These are phyloP conservation scores for Takakia lepidozioides DNA, from an alignment of 225 moss, liverwort and hornwort genomes.

Conservation along the genomic window DNA sequence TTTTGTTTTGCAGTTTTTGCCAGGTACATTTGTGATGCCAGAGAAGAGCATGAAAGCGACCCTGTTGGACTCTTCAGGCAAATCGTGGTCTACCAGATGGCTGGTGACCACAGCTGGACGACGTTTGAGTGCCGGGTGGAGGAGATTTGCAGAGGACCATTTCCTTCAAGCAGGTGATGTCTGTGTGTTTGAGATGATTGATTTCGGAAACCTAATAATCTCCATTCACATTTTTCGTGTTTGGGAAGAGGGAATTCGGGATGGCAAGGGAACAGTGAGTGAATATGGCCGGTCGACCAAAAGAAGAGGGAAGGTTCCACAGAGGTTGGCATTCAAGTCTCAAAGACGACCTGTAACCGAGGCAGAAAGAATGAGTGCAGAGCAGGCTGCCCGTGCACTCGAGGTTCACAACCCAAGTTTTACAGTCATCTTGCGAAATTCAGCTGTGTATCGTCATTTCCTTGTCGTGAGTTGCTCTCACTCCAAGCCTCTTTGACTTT, in stretches of 20 bases:
- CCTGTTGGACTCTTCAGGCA: constrained; percentile 34
- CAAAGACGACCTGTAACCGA: constrained; percentile 39
- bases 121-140: constrained; percentile 48
- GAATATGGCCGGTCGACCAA: constrained; percentile 22
- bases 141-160: constrained; percentile 46
- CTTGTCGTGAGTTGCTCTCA: constrained; percentile 28
- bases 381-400: constrained; percentile 35
- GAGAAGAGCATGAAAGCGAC: too few species aligned
- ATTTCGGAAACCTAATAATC: constrained; percentile 23
- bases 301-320: constrained; percentile 34
- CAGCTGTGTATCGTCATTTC: constrained; percentile 47
- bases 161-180: constrained; percentile 48
- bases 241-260: constrained; percentile 26
- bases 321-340: constrained; percentile 31
- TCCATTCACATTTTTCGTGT: constrained; percentile 42
- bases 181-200: constrained; percentile 42
- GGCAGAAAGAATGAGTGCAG: too few species aligned
- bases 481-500: not conserved
- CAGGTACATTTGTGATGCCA: too few species aligned
- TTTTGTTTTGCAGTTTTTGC: too few species aligned
- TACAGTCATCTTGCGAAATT: constrained; percentile 47
- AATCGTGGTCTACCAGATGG: constrained; percentile 40
- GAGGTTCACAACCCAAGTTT: constrained; percentile 39
- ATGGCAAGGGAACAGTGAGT: constrained; percentile 22
- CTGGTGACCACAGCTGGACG: constrained; percentile 44